Conservation (phyloP, 352 stramenopile genomes). For the Phytophthora macrochlamydospora region DNA sequence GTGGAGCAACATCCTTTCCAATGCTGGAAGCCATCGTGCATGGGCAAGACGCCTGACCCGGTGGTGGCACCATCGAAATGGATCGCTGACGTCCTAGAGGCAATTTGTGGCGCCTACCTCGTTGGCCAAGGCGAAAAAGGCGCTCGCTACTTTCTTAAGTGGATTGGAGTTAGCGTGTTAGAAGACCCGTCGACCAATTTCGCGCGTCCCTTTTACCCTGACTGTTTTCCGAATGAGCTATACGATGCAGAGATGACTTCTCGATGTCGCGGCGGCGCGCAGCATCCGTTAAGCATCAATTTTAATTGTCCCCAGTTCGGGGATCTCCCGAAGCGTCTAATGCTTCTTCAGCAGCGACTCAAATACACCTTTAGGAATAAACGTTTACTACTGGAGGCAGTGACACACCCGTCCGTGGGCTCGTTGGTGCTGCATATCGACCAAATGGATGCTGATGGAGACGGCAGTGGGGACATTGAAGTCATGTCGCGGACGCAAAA, state of each 20-base stretch:
- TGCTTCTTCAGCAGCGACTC: conserved; percentile 70
- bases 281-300: conserved; percentile 42
- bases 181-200: conserved; percentile 48
- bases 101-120: conserved; percentile 82
- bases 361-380: conserved; percentile 88
- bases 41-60: conserved; percentile 77
- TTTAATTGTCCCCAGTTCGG: conserved; percentile 67
- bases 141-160: conserved; percentile 75
- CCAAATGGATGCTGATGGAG: conserved; percentile 26
- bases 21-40: conserved; percentile 89
- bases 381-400: conserved; percentile 70
- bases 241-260: conserved; percentile 42
- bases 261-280: conserved; percentile 15
- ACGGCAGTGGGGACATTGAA: conserved; percentile 20
- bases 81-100: conserved; percentile 86
- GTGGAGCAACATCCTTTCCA: conserved; percentile 86
- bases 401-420: conserved; percentile 80
- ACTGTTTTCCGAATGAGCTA: conserved; percentile 71
- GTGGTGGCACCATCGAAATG: conserved; percentile 82
- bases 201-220: conserved; percentile 58
- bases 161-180: conserved; percentile 73
- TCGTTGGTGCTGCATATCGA: conserved; percentile 58
- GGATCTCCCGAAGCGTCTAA: conserved; percentile 54
- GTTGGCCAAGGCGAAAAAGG: conserved; percentile 73
- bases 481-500: conserved; percentile 34